Percentiles rank a stretch among this genome's conserved stretches.
Evolutionary conservation across 176 grass and related monocot genomes (phyloP).

Genomic region (Musa troglodytarum): DNA sequence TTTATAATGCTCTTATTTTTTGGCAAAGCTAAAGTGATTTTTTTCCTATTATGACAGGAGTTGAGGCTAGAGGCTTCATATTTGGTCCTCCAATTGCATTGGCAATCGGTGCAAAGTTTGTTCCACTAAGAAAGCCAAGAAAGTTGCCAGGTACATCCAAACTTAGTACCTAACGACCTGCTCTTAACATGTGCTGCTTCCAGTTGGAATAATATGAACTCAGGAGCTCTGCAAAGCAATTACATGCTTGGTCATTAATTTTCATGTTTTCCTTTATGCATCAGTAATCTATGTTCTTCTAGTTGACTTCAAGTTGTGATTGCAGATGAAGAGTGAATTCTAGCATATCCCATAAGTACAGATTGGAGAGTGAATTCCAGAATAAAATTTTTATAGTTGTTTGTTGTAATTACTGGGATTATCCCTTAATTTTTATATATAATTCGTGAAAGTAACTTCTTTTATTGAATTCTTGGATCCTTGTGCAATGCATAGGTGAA

Average conservation of each 20-base stretch:
- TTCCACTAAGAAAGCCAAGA: constrained; percentile 54
- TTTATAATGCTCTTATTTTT: too few species aligned
- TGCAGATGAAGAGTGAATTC: too few species aligned
- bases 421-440: background rate
- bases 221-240: too few species aligned
- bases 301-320: background rate
- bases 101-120: constrained; percentile 59
- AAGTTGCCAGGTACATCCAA: constrained; percentile 44
- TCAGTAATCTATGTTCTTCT: too few species aligned
- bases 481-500: constrained; percentile 13
- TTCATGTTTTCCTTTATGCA: too few species aligned
- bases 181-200: too few species aligned
- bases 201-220: too few species aligned
- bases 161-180: background rate
- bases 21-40: background rate
- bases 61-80: constrained; percentile 63
- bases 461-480: background rate
- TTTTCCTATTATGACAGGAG: constrained; percentile 24
- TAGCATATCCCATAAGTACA: too few species aligned
- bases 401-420: background rate
- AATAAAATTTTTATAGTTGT: background rate
- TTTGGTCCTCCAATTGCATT: constrained; percentile 61
- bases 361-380: background rate
- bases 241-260: too few species aligned
- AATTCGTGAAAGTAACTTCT: background rate